phyloP scores from a whole-genome alignment of 2,329 filamentous ascomycete genomes.

The Diaporthe batatas region DNA sequence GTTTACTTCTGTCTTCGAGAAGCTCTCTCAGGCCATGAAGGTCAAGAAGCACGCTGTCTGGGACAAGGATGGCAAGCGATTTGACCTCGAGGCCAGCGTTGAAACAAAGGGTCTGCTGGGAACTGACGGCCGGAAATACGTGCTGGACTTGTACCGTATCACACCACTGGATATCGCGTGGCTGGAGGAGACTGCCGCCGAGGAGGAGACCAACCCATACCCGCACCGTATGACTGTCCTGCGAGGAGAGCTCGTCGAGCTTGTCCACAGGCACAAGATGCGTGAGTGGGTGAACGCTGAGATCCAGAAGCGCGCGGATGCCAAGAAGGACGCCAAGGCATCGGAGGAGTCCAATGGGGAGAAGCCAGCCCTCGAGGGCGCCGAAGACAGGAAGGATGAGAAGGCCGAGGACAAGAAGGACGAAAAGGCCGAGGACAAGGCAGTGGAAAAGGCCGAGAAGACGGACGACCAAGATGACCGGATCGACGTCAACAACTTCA shows the following conservation, averaged over 20 bases:
- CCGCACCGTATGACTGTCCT: conserved; percentile 97
- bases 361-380: conserved; percentile 28
- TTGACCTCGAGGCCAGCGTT: conserved; percentile 94
- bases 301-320: conserved; percentile 72
- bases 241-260: conserved; percentile 89
- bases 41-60: conserved; percentile 97
- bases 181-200: conserved; percentile 80
- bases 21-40: conserved; percentile 89
- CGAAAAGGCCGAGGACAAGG: conserved; percentile 47
- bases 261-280: conserved; percentile 87
- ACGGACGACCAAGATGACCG: conserved; percentile 67
- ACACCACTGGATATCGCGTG: conserved; percentile 92
- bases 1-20: conserved; percentile 86
- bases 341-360: conserved; percentile 46
- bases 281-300: conserved; percentile 89
- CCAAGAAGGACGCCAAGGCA: conserved; percentile 50
- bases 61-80: conserved; percentile 94
- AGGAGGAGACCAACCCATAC: conserved; percentile 70
- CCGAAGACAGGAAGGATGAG: conserved; percentile 45
- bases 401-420: conserved; percentile 41
- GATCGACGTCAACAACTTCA: conserved; percentile 89
- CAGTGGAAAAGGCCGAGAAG: conserved; percentile 47
- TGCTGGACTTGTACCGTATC: conserved; percentile 95
- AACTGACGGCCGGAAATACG: conserved; percentile 96
- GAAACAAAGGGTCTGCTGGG: conserved; percentile 98